Conservation (phyloP, 2,329 filamentous ascomycete species). For the Beauveria asiatica region DNA sequence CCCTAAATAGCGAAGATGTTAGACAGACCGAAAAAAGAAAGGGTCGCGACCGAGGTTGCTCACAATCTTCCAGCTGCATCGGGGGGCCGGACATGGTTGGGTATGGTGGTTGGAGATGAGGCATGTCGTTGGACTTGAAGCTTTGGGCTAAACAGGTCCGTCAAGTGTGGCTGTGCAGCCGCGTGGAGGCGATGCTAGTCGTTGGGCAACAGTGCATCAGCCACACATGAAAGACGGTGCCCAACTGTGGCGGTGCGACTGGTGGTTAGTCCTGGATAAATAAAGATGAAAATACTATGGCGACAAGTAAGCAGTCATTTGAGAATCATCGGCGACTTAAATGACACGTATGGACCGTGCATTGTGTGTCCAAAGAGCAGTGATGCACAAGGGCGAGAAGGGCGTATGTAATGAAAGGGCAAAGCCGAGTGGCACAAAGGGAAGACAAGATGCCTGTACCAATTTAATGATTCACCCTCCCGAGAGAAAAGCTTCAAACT, state of each 20-base stretch:
- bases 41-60: slow-evolving; percentile 19
- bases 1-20: slow-evolving; percentile 43
- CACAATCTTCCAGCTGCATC: slow-evolving; percentile 88
- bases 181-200: not conserved
- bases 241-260: slow-evolving; percentile 4
- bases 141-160: slow-evolving; percentile 1
- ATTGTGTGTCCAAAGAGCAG: not conserved
- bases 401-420: not conserved
- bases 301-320: not conserved
- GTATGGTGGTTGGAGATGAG: slow-evolving; percentile 18
- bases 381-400: not conserved
- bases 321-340: too few relatives aligned
- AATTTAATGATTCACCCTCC: too few relatives aligned
- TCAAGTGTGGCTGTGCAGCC: slow-evolving; percentile 9
- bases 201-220: not conserved
- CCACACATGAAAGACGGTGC: not conserved
- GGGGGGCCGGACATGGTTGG: slow-evolving; percentile 65
- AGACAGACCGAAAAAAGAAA: not conserved
- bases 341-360: too few relatives aligned
- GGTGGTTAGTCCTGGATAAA: not conserved
- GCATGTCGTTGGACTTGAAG: not conserved
- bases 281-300: not conserved
- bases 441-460: not conserved
- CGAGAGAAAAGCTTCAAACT: too few relatives aligned
- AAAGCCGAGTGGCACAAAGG: not conserved